Conservation (phyloP, 2,329 filamentous ascomycete species). For the Diplodia sapinea region DNA sequence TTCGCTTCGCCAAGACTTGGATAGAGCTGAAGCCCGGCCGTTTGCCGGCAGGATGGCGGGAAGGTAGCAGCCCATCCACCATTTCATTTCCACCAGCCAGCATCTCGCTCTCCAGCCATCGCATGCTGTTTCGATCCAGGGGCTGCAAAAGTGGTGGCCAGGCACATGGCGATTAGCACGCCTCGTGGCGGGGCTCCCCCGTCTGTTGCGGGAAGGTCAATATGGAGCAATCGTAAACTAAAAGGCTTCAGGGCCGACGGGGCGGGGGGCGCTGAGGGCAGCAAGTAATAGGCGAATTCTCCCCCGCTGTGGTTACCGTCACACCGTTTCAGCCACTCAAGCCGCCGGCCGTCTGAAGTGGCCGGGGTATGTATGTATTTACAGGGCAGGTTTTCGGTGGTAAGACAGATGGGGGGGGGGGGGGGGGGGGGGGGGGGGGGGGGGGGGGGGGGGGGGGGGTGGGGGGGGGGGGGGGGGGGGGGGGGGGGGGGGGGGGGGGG, state of each 20-base stretch:
- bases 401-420: no score
- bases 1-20: not conserved
- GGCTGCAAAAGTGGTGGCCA: not conserved
- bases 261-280: not conserved
- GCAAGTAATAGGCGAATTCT: not conserved
- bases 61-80: no score
- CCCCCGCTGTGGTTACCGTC: not conserved
- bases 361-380: no score
- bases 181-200: not conserved
- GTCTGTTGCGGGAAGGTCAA: slow-evolving; percentile 3
- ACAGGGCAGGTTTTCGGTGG: no score
- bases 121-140: no score
- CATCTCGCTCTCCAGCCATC: not conserved
- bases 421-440: no score
- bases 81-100: slow-evolving; percentile 20
- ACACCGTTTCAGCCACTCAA: no score
- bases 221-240: slow-evolving; percentile 21
- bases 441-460: no score
- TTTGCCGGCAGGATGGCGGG: not conserved
- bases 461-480: no score
- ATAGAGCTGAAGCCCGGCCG: not conserved
- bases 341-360: no score
- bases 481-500: no score
- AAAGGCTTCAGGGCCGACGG: not conserved
- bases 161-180: not conserved